phyloP scores from a whole-genome alignment of 164 flowering plant species.

The Platanus orientalis region DNA sequence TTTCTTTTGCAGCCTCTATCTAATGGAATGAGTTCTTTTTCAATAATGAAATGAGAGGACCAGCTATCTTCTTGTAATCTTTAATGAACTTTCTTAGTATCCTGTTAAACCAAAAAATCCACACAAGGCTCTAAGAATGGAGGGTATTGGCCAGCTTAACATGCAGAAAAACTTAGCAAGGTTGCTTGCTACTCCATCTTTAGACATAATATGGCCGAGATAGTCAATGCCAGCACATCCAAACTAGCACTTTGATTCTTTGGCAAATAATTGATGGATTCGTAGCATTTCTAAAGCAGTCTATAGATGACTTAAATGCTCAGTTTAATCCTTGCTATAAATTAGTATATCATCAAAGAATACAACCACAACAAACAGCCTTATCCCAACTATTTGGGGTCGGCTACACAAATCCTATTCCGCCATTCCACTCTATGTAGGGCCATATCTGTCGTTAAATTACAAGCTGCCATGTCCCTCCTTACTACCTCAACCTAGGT shows the following conservation, averaged over 20 bases:
- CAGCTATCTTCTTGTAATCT: background rate
- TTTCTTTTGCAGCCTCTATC: background rate
- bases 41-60: background rate
- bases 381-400: too few species aligned
- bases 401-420: too few species aligned
- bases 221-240: background rate
- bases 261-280: background rate
- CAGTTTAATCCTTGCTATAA: background rate
- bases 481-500: too few species aligned
- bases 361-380: too few species aligned
- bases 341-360: background rate
- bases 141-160: background rate
- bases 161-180: background rate
- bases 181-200: background rate
- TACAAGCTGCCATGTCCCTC: too few species aligned
- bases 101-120: background rate
- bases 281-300: background rate
- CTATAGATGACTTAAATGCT: background rate
- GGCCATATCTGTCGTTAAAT: too few species aligned
- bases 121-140: background rate
- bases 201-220: background rate
- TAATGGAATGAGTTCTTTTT: background rate
- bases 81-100: background rate
- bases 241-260: background rate
- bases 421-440: too few species aligned